Conservation (phyloP, 768 basidiomycete species). For the Pilatotrama ljubarskyi region DNA sequence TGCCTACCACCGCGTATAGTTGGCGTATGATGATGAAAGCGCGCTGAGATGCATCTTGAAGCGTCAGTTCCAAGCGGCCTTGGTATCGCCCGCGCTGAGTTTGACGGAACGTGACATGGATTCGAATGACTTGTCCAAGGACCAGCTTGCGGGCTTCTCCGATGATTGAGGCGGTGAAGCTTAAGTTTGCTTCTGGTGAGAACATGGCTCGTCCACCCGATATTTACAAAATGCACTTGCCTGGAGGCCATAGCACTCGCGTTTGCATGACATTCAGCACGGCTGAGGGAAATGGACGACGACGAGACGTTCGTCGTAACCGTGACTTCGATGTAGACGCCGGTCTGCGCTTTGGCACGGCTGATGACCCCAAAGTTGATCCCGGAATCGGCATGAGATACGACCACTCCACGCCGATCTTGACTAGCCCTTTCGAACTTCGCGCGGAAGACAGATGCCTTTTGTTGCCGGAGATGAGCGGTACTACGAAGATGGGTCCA, state of each 20-base stretch:
- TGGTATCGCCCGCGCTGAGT: slow-evolving; percentile 44
- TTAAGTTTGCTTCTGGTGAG: too few species aligned
- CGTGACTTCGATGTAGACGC: too few species aligned
- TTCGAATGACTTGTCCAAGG: slow-evolving; percentile 18
- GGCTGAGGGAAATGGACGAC: too few species aligned
- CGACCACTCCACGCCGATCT: not conserved
- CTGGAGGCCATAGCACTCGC: too few species aligned
- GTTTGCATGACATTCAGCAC: slow-evolving; percentile 14
- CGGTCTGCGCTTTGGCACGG: slow-evolving; percentile 10
- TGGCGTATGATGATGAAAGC: slow-evolving; percentile 33
- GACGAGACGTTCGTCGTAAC: too few species aligned
- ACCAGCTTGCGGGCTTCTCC: not conserved
- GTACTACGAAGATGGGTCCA: not conserved
- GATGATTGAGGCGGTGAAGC: too few species aligned
- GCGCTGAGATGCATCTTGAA: slow-evolving; percentile 35
- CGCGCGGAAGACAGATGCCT: too few species aligned
- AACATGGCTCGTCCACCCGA: too few species aligned
- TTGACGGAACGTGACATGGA: slow-evolving; percentile 35
- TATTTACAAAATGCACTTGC: too few species aligned
- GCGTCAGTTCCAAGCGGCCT: slow-evolving; percentile 53
- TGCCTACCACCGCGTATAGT: slow-evolving; percentile 49
- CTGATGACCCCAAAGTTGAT: slow-evolving; percentile 29
- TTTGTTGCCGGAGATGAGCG: too few species aligned
- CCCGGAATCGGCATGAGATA: slow-evolving; percentile 21
- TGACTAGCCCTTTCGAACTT: not conserved